These are phyloP conservation scores for Dalbergia cultrata DNA, from an alignment of 306 rosid species.

Conservation along the genomic window DNA sequence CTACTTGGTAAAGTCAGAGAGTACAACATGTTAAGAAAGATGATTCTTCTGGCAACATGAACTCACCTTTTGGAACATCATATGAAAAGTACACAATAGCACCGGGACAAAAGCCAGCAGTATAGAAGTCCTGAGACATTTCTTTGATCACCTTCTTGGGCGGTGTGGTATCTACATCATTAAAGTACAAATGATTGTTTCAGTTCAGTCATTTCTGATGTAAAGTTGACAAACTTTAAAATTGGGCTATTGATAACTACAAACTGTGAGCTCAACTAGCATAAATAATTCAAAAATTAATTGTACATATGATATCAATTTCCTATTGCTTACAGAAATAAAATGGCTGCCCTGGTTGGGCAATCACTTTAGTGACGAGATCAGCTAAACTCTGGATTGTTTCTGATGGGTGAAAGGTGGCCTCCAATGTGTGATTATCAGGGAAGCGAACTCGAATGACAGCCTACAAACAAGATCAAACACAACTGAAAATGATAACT, in stretches of 20 bases:
- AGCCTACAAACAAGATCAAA: slow-evolving; percentile 63
- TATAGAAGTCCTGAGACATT: slow-evolving; percentile 73
- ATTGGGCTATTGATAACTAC: not conserved
- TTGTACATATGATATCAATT: slow-evolving; percentile 19
- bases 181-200: slow-evolving; percentile 19
- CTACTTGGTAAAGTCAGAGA: not conserved
- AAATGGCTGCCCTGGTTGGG: slow-evolving; percentile 76
- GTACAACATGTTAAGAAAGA: not conserved
- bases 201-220: not conserved
- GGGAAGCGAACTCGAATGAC: slow-evolving; percentile 92
- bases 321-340: slow-evolving; percentile 73
- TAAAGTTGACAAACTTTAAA: not conserved
- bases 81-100: slow-evolving; percentile 88
- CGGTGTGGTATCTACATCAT: slow-evolving; percentile 83
- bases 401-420: slow-evolving; percentile 83
- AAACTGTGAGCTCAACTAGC: not conserved
- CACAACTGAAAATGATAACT: slow-evolving; percentile 20
- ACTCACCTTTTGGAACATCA: slow-evolving; percentile 70
- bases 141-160: slow-evolving; percentile 83
- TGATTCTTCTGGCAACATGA: slow-evolving; percentile 23
- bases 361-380: slow-evolving; percentile 78
- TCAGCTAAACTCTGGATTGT: slow-evolving; percentile 77
- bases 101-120: slow-evolving; percentile 88
- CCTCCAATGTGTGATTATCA: slow-evolving; percentile 92
- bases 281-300: not conserved